Evolutionary conservation across 1,139 yeast species (phyloP).

Genomic region (Scheffersomyces titani): DNA sequence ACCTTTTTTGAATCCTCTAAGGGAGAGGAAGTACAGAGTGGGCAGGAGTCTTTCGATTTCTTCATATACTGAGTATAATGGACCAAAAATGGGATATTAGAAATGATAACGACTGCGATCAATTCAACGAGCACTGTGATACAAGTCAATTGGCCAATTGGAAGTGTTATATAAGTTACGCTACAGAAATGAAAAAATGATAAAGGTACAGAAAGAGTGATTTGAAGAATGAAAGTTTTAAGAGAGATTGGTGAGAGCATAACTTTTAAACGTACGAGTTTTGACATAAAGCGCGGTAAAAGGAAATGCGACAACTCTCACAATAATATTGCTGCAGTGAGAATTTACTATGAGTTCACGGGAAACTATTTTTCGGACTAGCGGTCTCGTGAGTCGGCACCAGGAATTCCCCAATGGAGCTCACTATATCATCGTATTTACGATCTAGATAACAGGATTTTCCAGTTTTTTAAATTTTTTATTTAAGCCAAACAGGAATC

Average conservation of each 20-base stretch:
- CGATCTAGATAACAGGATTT: neutral
- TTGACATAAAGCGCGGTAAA: neutral
- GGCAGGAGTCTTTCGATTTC: slow-evolving; percentile 19
- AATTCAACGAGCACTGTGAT: neutral
- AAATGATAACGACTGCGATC: neutral
- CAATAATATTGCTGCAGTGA: neutral
- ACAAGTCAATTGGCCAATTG: neutral
- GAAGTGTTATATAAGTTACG: neutral
- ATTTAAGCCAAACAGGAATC: neutral
- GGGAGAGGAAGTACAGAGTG: slow-evolving; percentile 20
- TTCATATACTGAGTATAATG: neutral
- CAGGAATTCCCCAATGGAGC: neutral
- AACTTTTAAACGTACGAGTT: neutral
- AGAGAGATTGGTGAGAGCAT: neutral
- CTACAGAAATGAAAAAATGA: neutral
- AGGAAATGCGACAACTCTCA: neutral
- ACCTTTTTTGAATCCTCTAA: slow-evolving; percentile 14
- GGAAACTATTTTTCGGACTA: neutral
- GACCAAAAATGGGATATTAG: neutral
- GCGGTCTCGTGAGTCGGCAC: neutral
- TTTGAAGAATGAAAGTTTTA: neutral
- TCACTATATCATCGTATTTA: neutral
- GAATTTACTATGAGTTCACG: neutral
- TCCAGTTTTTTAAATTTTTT: neutral
- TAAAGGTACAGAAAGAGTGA: neutral